Evolutionary conservation across 768 basidiomycete genomes (phyloP), one percentile per base, ranked within the genome.

Genomic region (Leccinum disarticulatum): DNA sequence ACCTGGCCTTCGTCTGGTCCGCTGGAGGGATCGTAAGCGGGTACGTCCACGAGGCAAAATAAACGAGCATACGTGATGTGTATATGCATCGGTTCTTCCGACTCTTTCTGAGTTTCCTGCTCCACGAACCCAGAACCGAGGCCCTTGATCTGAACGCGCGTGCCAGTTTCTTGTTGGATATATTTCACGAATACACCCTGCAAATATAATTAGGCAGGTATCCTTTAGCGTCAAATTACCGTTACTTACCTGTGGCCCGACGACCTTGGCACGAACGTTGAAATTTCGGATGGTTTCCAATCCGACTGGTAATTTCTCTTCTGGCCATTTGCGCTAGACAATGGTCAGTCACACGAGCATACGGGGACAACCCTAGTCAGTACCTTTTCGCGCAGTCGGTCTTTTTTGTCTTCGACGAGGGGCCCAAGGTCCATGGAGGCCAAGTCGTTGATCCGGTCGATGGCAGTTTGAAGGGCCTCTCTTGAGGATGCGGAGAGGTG

Each of bases 121-220:
- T 99, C 96, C 62, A 96, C 87, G 72, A 97, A 99, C 2, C 96
- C 96, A 27, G 93, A 95, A 6, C 96, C 96, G 14, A 87, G 67
- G 19, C 96, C 96, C 74, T 98, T 98, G 66, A 99, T 97, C 73
- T 99, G 96, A 9, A 99, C 96, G 60, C 96, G 84, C 6, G 95
- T 96, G 30, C 88, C 88, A 0, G 96, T 99, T 75, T 99, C 96
- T 66, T 89, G 84, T 74, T 99, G 96, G 53, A 98, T 98, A 71
- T 95, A 95, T 76, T 99, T 99, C 65, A 99, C 96, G 69, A 98
- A 99, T 64, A 93, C 87, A 64, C 95, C 95, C 91, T 72, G 54
- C 17, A 10, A 38, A 5, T 27, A 36, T 33, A 7, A 27, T 61
- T 47, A 54, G 17, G n/a, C 15, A 3, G 9, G 9, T n/a, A 14